Conservation (phyloP, 2,329 filamentous ascomycete species). For the Fusarium falciforme region DNA sequence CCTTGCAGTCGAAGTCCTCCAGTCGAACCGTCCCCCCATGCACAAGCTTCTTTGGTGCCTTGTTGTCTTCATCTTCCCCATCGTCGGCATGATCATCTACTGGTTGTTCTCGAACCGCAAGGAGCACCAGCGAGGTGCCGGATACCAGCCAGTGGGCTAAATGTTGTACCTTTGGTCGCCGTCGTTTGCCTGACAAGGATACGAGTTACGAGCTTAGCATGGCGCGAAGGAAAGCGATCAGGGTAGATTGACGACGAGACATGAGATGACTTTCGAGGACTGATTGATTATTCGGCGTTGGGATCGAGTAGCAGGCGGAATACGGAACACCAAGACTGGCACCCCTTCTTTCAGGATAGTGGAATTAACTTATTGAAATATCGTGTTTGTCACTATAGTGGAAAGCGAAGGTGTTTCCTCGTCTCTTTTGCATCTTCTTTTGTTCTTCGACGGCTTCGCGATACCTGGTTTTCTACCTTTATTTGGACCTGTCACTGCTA, state of each 20-base stretch:
- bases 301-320: not conserved
- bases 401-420: too few species aligned
- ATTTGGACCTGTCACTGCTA: not conserved
- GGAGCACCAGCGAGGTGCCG: slow-evolving; percentile 62
- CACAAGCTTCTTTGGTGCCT: slow-evolving; percentile 73
- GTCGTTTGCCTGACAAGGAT: not conserved
- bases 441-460: too few species aligned
- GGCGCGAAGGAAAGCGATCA: not conserved
- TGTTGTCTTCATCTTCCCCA: slow-evolving; percentile 73
- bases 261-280: not conserved
- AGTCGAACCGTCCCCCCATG: slow-evolving; percentile 68
- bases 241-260: not conserved
- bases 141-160: slow-evolving; percentile 60
- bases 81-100: slow-evolving; percentile 71
- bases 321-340: not conserved
- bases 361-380: not conserved
- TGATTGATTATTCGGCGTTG: not conserved
- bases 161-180: not conserved
- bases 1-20: slow-evolving; percentile 69
- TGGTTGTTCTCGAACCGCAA: slow-evolving; percentile 72
- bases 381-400: not conserved
- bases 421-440: too few species aligned
- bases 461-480: too few species aligned
- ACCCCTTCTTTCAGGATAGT: not conserved
- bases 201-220: not conserved